Evolutionary conservation across 139 green algal genomes (phyloP).

Genomic region (Deuterostichococcus epilithicus): DNA sequence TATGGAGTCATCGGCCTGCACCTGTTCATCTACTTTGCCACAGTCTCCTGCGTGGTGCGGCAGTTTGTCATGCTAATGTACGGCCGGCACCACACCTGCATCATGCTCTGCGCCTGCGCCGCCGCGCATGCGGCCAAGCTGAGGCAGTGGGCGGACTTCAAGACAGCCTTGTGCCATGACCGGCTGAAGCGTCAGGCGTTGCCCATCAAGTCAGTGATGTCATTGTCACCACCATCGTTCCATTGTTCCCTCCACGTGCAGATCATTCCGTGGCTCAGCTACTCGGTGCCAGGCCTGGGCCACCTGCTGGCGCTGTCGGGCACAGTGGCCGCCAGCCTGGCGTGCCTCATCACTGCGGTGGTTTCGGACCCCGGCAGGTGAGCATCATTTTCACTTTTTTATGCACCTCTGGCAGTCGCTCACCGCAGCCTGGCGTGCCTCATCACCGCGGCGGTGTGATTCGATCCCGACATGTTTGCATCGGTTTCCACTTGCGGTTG

Average conservation of each 20-base stretch:
- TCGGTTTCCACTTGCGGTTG: too few relatives aligned
- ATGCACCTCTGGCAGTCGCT: too few relatives aligned
- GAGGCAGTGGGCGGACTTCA: not conserved
- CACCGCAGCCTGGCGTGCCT: too few relatives aligned
- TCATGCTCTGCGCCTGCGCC: not conserved
- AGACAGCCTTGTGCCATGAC: slow-evolving; percentile 1
- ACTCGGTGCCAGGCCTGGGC: slow-evolving; percentile 54
- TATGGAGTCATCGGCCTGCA: not conserved
- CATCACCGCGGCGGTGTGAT: too few relatives aligned
- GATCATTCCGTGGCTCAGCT: slow-evolving; percentile 66
- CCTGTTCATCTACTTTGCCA: slow-evolving; percentile 16
- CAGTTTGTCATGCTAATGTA: not conserved
- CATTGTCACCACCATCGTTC: not conserved
- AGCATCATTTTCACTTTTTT: not conserved
- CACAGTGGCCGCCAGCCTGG: slow-evolving; percentile 35
- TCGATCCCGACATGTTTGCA: too few relatives aligned
- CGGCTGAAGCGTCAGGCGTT: not conserved
- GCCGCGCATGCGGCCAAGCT: not conserved
- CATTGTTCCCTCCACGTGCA: slow-evolving; percentile 23
- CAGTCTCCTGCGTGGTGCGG: slow-evolving; percentile 14
- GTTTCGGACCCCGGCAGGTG: slow-evolving; percentile 59
- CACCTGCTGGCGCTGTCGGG: slow-evolving; percentile 49
- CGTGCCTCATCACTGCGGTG: slow-evolving; percentile 59
- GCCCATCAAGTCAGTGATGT: slow-evolving; percentile 1
- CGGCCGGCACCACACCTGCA: not conserved